phyloP scores from a whole-genome alignment of 192 early-diverging fungal genomes.

The Mortierella alpina region DNA sequence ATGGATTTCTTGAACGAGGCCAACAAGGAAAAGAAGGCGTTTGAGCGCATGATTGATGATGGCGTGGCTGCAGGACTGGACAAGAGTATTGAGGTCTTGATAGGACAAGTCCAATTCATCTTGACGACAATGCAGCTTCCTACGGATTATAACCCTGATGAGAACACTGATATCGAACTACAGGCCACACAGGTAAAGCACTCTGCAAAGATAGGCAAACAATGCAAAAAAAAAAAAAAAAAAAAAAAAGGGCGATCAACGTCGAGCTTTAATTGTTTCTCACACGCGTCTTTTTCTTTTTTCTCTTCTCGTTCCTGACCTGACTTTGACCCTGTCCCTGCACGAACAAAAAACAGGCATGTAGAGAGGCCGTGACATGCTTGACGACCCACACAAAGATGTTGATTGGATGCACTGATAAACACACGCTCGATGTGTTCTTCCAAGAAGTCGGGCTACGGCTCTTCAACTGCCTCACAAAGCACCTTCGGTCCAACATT shows the following conservation, averaged over 20 bases:
- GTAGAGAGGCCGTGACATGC: slow-evolving; percentile 79
- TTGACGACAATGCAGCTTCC: slow-evolving; percentile 75
- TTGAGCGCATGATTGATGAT: slow-evolving; percentile 91
- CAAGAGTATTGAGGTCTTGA: slow-evolving; percentile 87
- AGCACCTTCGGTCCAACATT: slow-evolving; percentile 84
- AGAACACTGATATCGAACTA: slow-evolving; percentile 66
- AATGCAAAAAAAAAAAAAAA: too few species aligned
- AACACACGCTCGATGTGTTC: slow-evolving; percentile 90
- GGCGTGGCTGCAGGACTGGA: slow-evolving; percentile 93
- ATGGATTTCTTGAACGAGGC: slow-evolving; percentile 91
- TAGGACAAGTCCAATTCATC: slow-evolving; percentile 88
- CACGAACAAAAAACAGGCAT: slow-evolving; percentile 65
- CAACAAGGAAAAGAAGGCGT: slow-evolving; percentile 91
- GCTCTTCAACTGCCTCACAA: slow-evolving; percentile 86
- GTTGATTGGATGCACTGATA: slow-evolving; percentile 81
- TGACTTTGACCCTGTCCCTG: too few species aligned
- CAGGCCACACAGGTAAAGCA: slow-evolving; percentile 75
- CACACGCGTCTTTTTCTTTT: not conserved
- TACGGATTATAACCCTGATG: slow-evolving; percentile 81
- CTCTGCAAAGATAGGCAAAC: not conserved
- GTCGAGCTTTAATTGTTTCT: not conserved
- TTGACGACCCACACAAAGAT: slow-evolving; percentile 80
- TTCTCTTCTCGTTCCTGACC: not conserved
- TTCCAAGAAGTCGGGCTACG: slow-evolving; percentile 89
- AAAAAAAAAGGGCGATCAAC: not conserved